phyloP scores from a whole-genome alignment of 441 rosid species.

The Erodium trifolium region DNA sequence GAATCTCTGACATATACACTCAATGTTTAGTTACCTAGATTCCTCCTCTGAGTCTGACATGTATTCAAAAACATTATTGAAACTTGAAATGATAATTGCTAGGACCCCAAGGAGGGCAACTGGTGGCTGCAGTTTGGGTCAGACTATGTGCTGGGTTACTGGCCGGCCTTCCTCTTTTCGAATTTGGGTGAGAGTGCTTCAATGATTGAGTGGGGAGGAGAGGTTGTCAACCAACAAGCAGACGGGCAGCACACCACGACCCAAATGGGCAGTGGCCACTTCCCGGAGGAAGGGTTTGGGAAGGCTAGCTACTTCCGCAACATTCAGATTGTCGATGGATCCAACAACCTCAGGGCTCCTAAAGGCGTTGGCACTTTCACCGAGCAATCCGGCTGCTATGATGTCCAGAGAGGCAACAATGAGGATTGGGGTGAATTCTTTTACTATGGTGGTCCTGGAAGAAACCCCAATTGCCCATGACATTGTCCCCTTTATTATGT shows the following conservation, averaged over 20 bases:
- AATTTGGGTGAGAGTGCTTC: constrained; percentile 85
- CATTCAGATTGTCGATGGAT: constrained; percentile 76
- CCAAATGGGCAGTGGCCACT: constrained; percentile 18
- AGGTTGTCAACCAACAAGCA: constrained; percentile 80
- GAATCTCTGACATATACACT: background rate
- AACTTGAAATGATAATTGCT: background rate
- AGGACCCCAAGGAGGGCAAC: constrained; percentile 96
- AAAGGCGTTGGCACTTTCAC: constrained; percentile 82
- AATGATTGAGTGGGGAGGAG: constrained; percentile 99
- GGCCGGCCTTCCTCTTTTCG: constrained; percentile 93
- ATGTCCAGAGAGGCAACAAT: constrained; percentile 75
- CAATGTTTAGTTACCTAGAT: too few species aligned
- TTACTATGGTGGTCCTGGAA: constrained; percentile 80
- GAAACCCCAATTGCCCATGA: constrained; percentile 40
- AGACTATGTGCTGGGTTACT: constrained; percentile 74
- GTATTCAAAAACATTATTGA: background rate
- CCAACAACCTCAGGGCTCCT: constrained; percentile 90
- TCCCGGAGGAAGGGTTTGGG: constrained; percentile 93
- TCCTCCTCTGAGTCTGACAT: too few species aligned
- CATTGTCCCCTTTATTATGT: constrained; percentile 44
- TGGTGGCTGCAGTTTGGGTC: constrained; percentile 99
- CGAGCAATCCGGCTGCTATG: constrained; percentile 86
- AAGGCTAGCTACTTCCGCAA: constrained; percentile 89
- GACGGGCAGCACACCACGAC: constrained; percentile 83
- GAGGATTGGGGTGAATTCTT: constrained; percentile 97